Evolutionary conservation across 306 rosid genomes (phyloP), one percentile per base, ranked within the genome.

Genomic region (Acacia melanoxylon): DNA sequence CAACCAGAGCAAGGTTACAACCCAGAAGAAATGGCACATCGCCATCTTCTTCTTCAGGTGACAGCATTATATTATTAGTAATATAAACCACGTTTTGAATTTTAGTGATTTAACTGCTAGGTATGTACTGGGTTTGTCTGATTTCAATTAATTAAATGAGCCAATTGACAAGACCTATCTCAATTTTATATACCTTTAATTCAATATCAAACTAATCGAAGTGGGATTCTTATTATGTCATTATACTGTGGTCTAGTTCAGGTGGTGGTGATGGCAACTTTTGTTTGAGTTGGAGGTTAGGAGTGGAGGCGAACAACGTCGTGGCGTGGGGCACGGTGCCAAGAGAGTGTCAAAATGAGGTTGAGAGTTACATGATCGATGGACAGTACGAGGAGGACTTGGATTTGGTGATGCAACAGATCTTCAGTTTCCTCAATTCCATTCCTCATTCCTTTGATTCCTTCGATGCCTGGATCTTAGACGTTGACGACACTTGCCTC

Each of bases 401-500:
- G 41, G 59, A 78, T 12, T 77, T 91, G 10, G 62, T 89, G 4
- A 61, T 76, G 4, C 85, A 85, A 17, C 84, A 88, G 20, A 87
- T 91, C 17, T 10, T 51, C 46, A 46, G 62, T 17, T 91, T 82
- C 58, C 80, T 74, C 2, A 54, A 58, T 12, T 85, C 49, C 12
- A 85, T 86, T 1, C 35, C 41, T 29, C 74, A 74, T 3, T 61
- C 85, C 8, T 70, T 19, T 0, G 86, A 89, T 33, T 87, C 85
- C 61, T 15, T 77, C 58, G 94, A 91, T 40, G 92, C 91, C 35
- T 91, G 91, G 92, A 73, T 89, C 70, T 79, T 91, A 11, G 94
- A 91, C 54, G 91, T 91, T 24, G 94, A 91, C 44, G 94, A 89
- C 70, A 91, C 94, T 22, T 91, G 92, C 81, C 62, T 91, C 44